Evolutionary conservation across 2,329 filamentous ascomycete genomes (phyloP).

Genomic region (Penicillium sp.): DNA sequence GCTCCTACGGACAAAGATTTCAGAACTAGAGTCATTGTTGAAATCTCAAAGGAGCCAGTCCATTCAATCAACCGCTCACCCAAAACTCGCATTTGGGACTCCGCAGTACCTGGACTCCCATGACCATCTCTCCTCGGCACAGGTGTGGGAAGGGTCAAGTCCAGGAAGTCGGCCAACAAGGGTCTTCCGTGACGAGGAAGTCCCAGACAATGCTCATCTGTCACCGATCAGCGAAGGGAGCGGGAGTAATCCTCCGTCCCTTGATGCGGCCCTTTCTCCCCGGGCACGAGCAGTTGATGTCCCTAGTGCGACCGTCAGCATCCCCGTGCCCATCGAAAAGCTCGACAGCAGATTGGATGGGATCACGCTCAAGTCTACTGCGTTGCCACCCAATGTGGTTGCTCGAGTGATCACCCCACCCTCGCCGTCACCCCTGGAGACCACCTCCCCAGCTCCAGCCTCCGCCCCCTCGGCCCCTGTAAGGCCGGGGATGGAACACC

Average conservation of each 20-base stretch:
- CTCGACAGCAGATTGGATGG: conserved; percentile 50
- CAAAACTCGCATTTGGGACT: conserved; percentile 17
- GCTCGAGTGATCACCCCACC: conserved; percentile 47
- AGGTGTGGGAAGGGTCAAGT: conserved; percentile 49
- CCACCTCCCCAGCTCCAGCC: conserved; percentile 29
- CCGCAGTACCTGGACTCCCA: conserved; percentile 13
- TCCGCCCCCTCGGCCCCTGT: conserved; percentile 27
- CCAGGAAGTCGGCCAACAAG: conserved; percentile 43
- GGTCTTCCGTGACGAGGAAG: conserved; percentile 44
- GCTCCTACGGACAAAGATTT: conserved; percentile 45
- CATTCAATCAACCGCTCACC: conserved; percentile 5
- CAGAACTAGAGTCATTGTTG: conserved; percentile 41
- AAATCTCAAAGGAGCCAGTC: conserved; percentile 18
- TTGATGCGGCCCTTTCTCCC: conserved; percentile 45
- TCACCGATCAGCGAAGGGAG: conserved; percentile 34
- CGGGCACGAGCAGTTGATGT: conserved; percentile 37
- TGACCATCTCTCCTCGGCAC: conserved; percentile 24
- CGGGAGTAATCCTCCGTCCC: conserved; percentile 34
- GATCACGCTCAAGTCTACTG: conserved; percentile 50
- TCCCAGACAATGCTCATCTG: conserved; percentile 26
- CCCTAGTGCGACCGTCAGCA: conserved; percentile 28
- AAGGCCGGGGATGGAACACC: conserved; percentile 29
- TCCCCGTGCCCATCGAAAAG: conserved; percentile 49
- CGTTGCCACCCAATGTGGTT: conserved; percentile 45
- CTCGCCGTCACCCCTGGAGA: conserved; percentile 33